Conservation (phyloP, 345 rosid genomes). For the Sonneratia alba region DNA sequence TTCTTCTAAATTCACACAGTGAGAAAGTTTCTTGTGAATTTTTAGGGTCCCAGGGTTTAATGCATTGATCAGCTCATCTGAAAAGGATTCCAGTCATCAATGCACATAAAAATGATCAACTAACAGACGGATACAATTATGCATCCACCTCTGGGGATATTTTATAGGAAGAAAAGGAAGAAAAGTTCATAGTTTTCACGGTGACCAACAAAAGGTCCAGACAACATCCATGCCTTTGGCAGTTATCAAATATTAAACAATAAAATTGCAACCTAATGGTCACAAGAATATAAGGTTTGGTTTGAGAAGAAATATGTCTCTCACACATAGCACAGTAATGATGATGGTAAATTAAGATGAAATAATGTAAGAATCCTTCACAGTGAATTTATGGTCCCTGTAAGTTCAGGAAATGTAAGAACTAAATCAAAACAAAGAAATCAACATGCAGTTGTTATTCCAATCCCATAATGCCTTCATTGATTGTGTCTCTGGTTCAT, state of each 20-base stretch:
- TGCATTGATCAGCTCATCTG: background rate
- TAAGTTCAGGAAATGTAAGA: background rate
- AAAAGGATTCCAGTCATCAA: background rate
- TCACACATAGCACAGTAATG: background rate
- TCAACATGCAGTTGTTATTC: background rate
- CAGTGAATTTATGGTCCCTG: background rate
- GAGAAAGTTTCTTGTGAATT: background rate
- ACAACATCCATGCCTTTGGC: background rate
- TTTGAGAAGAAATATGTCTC: background rate
- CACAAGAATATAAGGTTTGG: background rate
- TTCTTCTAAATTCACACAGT: background rate
- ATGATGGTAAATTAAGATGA: too few species aligned
- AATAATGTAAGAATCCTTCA: too few species aligned
- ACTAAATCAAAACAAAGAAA: background rate
- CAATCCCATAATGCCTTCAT: background rate
- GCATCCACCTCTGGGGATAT: too few species aligned
- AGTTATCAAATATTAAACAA: background rate
- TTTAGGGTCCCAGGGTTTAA: background rate
- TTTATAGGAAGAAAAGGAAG: too few species aligned
- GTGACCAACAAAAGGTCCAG: background rate
- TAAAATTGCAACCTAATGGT: background rate
- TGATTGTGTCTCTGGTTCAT: background rate
- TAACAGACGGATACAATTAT: background rate
- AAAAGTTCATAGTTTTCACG: background rate
- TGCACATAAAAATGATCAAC: background rate